phyloP scores from a whole-genome alignment of 1,284 basidiomycete species.

The Moniliella sp. region DNA sequence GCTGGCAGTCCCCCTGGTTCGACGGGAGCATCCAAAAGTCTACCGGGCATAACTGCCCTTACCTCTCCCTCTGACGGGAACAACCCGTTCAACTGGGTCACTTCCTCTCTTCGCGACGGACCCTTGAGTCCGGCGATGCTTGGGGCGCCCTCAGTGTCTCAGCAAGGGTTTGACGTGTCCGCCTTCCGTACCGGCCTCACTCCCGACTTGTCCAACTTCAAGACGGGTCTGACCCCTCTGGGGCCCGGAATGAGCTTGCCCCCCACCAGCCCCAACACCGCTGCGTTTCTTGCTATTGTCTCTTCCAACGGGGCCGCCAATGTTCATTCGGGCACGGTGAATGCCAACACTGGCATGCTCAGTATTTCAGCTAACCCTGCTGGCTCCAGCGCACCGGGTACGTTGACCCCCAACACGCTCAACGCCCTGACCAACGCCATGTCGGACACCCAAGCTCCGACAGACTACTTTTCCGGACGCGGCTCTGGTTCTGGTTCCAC shows the following conservation, averaged over 20 bases:
- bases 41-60: not conserved
- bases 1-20: too few species aligned
- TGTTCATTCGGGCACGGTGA: too few species aligned
- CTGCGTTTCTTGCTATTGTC: constrained; percentile 77
- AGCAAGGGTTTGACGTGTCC: constrained; percentile 47
- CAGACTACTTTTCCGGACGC: too few species aligned
- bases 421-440: too few species aligned
- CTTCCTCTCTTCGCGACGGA: constrained; percentile 58
- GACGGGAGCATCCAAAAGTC: too few species aligned
- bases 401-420: constrained; percentile 63
- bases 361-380: too few species aligned
- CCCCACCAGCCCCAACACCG: constrained; percentile 66
- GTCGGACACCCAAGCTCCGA: too few species aligned
- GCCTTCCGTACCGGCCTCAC: constrained; percentile 52
- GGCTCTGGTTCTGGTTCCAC: too few species aligned
- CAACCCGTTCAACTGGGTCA: constrained; percentile 3
- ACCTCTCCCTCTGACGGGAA: not conserved
- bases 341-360: too few species aligned
- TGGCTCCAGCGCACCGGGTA: not conserved
- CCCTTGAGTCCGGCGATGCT: constrained; percentile 87
- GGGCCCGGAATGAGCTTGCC: constrained; percentile 44
- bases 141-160: constrained; percentile 47
- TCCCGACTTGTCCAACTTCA: constrained; percentile 39
- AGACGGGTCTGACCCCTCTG: constrained; percentile 39
- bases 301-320: constrained; percentile 33